Base-by-base conservation (phyloP, 805 yeast genomes). In the Yueomyces sp. region DNA sequence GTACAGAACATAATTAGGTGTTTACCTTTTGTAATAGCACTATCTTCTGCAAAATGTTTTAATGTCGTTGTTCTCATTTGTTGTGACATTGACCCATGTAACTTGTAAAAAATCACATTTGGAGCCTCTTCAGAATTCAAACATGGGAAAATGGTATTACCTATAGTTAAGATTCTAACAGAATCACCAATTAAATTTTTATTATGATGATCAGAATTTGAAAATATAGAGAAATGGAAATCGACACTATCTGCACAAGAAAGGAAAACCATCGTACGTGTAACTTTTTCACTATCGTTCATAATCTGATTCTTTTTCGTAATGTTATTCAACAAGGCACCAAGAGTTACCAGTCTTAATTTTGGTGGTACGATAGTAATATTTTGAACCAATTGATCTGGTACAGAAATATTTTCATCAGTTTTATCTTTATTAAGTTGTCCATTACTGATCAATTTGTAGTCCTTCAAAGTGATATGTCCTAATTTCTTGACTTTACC, bases 241-340 rank as follows among this genome's bases (percentile, higher is more conserved):
- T 92, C 88, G 27, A 94, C 97, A n/a, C 95, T 83, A 58, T 90
- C 97, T 0, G 97, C 79, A 65, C 98, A 90, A 11, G 96, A 83
- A 50, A 88, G 73, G 60, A 92, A 92, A 0, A 92, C 86, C 59
- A 92, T 80, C 1, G 86, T 77, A 49, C 84, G 73, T 2, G 74
- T 58, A 1, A 68, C 62, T 27, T 45, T 52, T 6, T 51, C 51
- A 4, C 49, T 52, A 4, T 49, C 47, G 1, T 47, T 44, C n/a
- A 45, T 41, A 26, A 37, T 42, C 12, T 43, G 41, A 8, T 60
- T 60, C 5, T 49, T 48, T 31, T 49, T 49, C 1, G 73, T 64
- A 4, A 80, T 63, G 19, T 69, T 65, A 55, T 73, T 76, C 47
- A 92, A 66, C 4, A 72, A 58, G 1, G 85, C 87, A 6, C 83